phyloP scores from a whole-genome alignment of 177 flowering plant genomes.

The Vitis hybrid region DNA sequence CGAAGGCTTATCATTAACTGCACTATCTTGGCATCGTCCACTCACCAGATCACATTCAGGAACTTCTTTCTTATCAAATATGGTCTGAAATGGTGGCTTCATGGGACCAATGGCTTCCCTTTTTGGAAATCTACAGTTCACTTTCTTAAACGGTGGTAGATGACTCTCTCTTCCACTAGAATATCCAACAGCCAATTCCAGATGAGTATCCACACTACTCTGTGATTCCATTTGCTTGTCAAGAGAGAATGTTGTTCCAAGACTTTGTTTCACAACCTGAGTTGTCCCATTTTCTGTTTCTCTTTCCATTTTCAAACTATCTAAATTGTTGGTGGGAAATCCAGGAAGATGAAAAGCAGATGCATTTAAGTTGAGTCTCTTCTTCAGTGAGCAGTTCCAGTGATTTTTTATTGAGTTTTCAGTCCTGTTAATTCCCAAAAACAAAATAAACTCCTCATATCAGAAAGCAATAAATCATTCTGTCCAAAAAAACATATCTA shows the following conservation, averaged over 20 bases:
- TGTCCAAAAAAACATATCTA: background rate
- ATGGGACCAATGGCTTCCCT: slow-evolving; percentile 5
- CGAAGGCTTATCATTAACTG: slow-evolving; percentile 4
- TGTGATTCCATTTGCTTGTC: background rate
- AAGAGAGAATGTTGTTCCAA: no score
- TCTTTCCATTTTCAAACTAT: slow-evolving; percentile 8
- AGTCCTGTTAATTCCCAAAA: slow-evolving; percentile 31
- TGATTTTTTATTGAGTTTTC: slow-evolving; percentile 65
- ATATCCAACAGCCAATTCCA: slow-evolving; percentile 26
- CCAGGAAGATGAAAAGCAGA: background rate
- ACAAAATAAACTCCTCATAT: background rate
- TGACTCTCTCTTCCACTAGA: background rate
- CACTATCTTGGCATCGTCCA: slow-evolving; percentile 4
- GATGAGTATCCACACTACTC: slow-evolving; percentile 10
- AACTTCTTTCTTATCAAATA: slow-evolving; percentile 5
- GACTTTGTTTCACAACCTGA: slow-evolving; percentile 8
- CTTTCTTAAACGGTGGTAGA: background rate
- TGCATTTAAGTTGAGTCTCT: slow-evolving; percentile 30
- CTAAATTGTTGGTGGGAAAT: background rate
- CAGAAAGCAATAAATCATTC: background rate
- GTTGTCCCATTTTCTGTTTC: slow-evolving; percentile 1
- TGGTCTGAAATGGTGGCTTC: slow-evolving; percentile 5
- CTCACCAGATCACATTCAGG: background rate
- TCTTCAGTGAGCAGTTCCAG: slow-evolving; percentile 65
- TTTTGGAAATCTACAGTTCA: slow-evolving; percentile 6